Evolutionary conservation across 352 stramenopile species (phyloP).

Genomic region (Globisporangium sylvaticum): DNA sequence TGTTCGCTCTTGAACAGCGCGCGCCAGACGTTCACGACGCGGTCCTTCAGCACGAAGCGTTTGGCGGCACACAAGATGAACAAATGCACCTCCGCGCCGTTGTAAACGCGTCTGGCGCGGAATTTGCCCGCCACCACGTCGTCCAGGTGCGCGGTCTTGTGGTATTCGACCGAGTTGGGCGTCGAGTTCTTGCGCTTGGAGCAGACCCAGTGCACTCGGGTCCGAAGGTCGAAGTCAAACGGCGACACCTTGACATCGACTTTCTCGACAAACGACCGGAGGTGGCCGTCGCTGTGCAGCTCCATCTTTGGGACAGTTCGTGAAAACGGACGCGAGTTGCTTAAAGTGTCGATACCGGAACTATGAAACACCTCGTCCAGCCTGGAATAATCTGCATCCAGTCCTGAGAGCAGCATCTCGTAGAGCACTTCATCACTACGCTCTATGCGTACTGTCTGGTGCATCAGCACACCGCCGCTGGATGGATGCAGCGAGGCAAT

Average conservation of each 20-base stretch:
- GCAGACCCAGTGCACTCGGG: neutral
- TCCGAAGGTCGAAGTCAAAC: constrained; percentile 1
- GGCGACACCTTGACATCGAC: neutral
- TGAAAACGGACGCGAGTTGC: neutral
- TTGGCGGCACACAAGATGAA: neutral
- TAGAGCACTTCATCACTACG: neutral
- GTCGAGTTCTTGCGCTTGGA: constrained; percentile 1
- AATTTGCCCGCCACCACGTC: neutral
- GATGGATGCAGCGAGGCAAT: neutral
- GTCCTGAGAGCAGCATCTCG: neutral
- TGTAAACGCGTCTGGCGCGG: neutral
- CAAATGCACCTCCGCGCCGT: neutral
- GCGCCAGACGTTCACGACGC: neutral
- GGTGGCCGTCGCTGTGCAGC: neutral
- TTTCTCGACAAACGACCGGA: constrained; percentile 2
- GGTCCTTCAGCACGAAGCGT: neutral
- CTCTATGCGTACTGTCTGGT: neutral
- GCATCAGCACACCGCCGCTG: neutral
- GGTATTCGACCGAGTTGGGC: neutral
- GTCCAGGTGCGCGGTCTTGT: neutral
- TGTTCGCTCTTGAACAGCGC: neutral
- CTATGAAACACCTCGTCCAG: neutral
- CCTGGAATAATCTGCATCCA: neutral
- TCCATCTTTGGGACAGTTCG: neutral
- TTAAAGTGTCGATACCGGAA: neutral